Evolutionary conservation across 1,284 basidiomycete genomes (phyloP), one percentile per base, ranked within the genome.

Genomic region (Ganoderma multipileum): DNA sequence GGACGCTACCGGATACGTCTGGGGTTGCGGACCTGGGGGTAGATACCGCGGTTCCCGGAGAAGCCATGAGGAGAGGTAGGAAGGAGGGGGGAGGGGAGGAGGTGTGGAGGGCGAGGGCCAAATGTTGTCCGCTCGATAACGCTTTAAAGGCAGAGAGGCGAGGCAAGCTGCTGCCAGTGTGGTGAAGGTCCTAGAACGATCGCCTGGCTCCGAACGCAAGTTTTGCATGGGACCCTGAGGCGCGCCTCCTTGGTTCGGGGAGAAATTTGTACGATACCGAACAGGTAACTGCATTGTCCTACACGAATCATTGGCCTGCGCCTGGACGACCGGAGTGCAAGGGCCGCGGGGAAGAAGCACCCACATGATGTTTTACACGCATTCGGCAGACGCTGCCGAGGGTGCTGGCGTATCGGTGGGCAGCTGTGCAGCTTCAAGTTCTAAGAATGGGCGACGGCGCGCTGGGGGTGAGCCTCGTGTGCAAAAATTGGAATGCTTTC

Each of bases 341-440:
- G 28, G 30, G 14, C 47, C 61, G 61, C 33, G 26, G 50, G 50
- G 47, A 54, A 39, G 61, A 23, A 39, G 38, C 14, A 23, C 26
- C 65, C 65, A 69, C 65, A 67, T 69, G 65, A 64, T 69, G 68
- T 66, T 64, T 61, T 66, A n/a, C 36, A 61, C 65, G 52, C 63
- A 52, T 26, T 62, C 68, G 65, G 68, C 58, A 69, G 28, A 62
- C 41, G 41, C 58, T 64, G 65, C 65, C 68, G 68, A 63, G 11
- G 28, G 60, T 36, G 50, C 39, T 11, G 33, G 54, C 33, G 41
- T 64, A 64, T 66, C 62, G 47, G 41, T 65, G 54, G 63, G 30
- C 26, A 55, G 18, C 28, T 55, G 52, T 6, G 4, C 9, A 16
- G 28, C 28, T 55, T n/a, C n/a, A n/a, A n/a, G n/a, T n/a, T 33